phyloP scores from a whole-genome alignment of 2,329 filamentous ascomycete species.

The Ceratocystis cubensis region DNA sequence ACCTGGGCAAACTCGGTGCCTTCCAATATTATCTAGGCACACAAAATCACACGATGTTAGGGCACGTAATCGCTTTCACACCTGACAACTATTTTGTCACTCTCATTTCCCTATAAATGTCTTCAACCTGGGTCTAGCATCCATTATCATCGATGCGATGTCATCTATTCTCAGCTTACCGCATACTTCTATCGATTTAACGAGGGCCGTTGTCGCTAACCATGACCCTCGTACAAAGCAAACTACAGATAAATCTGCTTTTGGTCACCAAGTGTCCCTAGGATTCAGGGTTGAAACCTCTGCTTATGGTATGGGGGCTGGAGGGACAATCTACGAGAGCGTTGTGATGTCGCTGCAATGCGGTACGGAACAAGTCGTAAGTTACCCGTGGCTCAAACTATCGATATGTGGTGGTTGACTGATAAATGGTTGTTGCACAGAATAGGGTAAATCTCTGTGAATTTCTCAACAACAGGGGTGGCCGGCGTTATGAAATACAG shows the following conservation, averaged over 20 bases:
- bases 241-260: slow-evolving; percentile 16
- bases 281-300: slow-evolving; percentile 9
- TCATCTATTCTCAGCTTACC: slow-evolving; percentile 13
- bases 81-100: not conserved
- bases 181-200: slow-evolving; percentile 14
- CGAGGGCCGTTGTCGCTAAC: slow-evolving; percentile 19
- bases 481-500: slow-evolving; percentile 19
- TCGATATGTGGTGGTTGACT: not conserved
- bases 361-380: slow-evolving; percentile 15
- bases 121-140: not conserved
- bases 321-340: slow-evolving; percentile 10
- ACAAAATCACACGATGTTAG: not conserved
- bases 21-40: not conserved
- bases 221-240: slow-evolving; percentile 20
- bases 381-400: not conserved
- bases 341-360: slow-evolving; percentile 16
- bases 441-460: slow-evolving; percentile 17
- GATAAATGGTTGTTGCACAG: not conserved
- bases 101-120: not conserved
- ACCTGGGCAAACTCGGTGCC: not conserved
- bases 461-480: not conserved
- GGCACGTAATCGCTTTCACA: not conserved
- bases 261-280: slow-evolving; percentile 15
- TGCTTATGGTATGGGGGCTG: not conserved
- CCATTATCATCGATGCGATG: slow-evolving; percentile 2